Conservation (phyloP, 2,329 filamentous ascomycete species). For the Dothiorella sarmentorum region DNA sequence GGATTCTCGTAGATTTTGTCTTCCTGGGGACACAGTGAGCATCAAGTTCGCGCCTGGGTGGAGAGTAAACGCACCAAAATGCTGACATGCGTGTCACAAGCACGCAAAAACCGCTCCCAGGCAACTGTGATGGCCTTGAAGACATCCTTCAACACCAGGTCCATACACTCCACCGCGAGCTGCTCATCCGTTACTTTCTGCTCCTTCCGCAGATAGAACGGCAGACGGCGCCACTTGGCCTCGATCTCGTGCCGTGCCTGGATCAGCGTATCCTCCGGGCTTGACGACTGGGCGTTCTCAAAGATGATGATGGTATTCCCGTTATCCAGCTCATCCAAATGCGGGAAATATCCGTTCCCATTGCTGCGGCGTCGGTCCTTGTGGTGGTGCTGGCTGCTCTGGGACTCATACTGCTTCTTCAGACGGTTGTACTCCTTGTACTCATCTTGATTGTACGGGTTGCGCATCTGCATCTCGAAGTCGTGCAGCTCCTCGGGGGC, state of each 20-base stretch:
- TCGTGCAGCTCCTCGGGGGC: neutral
- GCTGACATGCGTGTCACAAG: slow-evolving; percentile 48
- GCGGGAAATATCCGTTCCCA: slow-evolving; percentile 35
- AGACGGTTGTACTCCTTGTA: slow-evolving; percentile 32
- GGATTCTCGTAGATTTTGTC: slow-evolving; percentile 54
- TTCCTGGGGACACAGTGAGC: slow-evolving; percentile 26
- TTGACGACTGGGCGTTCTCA: slow-evolving; percentile 48
- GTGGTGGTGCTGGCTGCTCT: neutral
- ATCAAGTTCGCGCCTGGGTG: neutral
- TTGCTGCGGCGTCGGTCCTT: neutral
- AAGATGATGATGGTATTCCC: slow-evolving; percentile 52
- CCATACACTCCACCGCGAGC: slow-evolving; percentile 48
- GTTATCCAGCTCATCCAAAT: slow-evolving; percentile 47
- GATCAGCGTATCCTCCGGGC: slow-evolving; percentile 49
- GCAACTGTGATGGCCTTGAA: slow-evolving; percentile 46
- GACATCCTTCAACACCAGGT: slow-evolving; percentile 48
- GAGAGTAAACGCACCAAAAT: slow-evolving; percentile 37
- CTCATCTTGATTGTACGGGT: slow-evolving; percentile 43
- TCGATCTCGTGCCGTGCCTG: slow-evolving; percentile 50
- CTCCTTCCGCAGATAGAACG: slow-evolving; percentile 48
- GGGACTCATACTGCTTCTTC: slow-evolving; percentile 25
- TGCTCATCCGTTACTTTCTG: slow-evolving; percentile 42
- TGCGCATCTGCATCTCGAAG: slow-evolving; percentile 42
- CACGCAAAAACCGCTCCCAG: slow-evolving; percentile 47
- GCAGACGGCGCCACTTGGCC: slow-evolving; percentile 51